Evolutionary conservation across 1,139 yeast species (phyloP), one percentile per base, ranked within the genome.

Genomic region (Debaryomyces subglobosus): DNA sequence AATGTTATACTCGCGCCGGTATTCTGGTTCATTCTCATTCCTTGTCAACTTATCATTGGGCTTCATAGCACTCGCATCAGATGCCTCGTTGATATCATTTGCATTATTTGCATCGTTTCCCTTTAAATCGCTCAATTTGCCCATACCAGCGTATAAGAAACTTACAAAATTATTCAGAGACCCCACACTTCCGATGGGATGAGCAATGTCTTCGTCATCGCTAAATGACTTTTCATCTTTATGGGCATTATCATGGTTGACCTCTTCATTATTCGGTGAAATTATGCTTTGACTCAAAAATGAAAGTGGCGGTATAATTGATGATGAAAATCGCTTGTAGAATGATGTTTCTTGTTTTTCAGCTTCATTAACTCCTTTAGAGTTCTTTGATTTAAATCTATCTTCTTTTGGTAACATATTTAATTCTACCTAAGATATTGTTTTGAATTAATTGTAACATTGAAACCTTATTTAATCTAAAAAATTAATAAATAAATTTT

Each of bases 111-210:
- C 21, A 32, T 32, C 35, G 13, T 10, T 4, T 0, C 35, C 24
- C 12, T 27, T 37, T 13, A 36, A 4, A n/a, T 32, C 21, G 30
- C 29, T 37, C 34, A 44, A 18, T 15, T 20, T 29, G 34, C 67
- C 62, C 55, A 77, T 68, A 4, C 84, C 85, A 1, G 79, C 78
- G 58, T 74, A 79, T 47, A 81, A 61, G 45, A 81, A 56, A 1
- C 78, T 77, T 0, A 79, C 81, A 54, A 81, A 60, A 47, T 61
- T 64, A 49, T 58, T 59, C 41, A 53, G 55, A 3, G 61, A 53
- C 29, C 50, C 47, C 49, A 41, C 47, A 15, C 57, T 67, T 4
- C 56, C 55, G 24, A 53, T 46, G 1, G 67, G 61, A 16, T 42
- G 44, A 5, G 69, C 70, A 8, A 46, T 52, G 16, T 66, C 72